Percentiles rank a stretch among this genome's conserved stretches.
These are phyloP conservation scores for Glycine tomentella DNA, from an alignment of 306 rosid species.

Conservation along the genomic window DNA sequence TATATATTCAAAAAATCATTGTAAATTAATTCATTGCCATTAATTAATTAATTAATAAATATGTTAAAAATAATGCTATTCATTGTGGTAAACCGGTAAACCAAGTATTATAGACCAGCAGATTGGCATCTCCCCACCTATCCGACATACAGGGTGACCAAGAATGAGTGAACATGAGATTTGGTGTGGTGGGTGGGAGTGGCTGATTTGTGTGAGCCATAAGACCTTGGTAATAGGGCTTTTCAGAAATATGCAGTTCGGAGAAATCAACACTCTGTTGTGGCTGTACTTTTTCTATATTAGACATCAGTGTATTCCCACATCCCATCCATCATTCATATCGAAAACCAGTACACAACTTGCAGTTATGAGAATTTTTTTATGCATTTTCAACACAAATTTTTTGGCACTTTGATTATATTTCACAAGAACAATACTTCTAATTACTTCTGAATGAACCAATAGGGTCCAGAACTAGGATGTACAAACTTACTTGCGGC, in stretches of 20 bases:
- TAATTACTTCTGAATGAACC: neutral
- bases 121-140: too few species aligned
- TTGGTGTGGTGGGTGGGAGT: neutral
- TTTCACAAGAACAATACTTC: too few species aligned
- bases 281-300: neutral
- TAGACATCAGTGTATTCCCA: neutral
- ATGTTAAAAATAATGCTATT: too few species aligned
- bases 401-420: neutral
- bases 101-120: too few species aligned
- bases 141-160: too few species aligned
- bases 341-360: neutral
- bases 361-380: neutral
- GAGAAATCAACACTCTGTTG: neutral
- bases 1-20: too few species aligned
- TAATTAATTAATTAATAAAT: too few species aligned
- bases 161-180: too few species aligned
- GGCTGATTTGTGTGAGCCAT: neutral
- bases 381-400: neutral
- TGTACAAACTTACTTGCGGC: conserved; percentile 82
- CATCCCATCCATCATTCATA: neutral
- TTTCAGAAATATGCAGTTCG: neutral
- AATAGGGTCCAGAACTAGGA: neutral
- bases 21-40: too few species aligned
- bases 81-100: too few species aligned
- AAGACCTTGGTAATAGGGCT: neutral